Evolutionary conservation across 176 grass and related monocot species (phyloP).

Genomic region (Melocanna baccifera): DNA sequence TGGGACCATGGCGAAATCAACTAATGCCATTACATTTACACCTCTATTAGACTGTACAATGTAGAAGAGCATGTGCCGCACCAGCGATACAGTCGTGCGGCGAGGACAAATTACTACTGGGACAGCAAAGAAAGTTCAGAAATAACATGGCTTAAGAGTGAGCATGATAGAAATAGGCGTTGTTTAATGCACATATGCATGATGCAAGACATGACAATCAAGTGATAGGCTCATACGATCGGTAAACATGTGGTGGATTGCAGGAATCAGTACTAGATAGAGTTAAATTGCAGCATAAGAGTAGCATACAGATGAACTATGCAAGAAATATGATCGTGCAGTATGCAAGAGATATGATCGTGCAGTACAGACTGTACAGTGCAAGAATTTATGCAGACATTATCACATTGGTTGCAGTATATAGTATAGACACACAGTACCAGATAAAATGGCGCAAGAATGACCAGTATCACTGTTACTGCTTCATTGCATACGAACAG

Average conservation of each 20-base stretch:
- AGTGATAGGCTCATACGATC: background rate
- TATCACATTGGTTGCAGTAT: background rate
- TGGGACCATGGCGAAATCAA: conserved; percentile 6
- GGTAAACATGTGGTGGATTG: background rate
- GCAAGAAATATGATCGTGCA: background rate
- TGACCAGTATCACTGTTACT: background rate
- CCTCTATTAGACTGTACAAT: background rate
- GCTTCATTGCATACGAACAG: background rate
- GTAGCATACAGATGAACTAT: background rate
- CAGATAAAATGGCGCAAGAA: background rate
- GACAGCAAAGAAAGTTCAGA: background rate
- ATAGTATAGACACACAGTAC: background rate
- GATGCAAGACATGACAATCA: background rate
- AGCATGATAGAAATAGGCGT: background rate
- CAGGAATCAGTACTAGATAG: background rate
- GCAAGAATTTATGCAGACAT: background rate
- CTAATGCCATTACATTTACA: background rate
- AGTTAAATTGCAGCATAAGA: background rate
- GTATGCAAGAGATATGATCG: background rate
- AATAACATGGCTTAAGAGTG: background rate
- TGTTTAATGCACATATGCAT: background rate
- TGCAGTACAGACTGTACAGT: background rate
- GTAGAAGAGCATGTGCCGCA: conserved; percentile 6
- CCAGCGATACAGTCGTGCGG: background rate
- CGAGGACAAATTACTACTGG: background rate